Base-by-base conservation (phyloP, 495 filamentous ascomycete species). In the Zalerion maritima region DNA sequence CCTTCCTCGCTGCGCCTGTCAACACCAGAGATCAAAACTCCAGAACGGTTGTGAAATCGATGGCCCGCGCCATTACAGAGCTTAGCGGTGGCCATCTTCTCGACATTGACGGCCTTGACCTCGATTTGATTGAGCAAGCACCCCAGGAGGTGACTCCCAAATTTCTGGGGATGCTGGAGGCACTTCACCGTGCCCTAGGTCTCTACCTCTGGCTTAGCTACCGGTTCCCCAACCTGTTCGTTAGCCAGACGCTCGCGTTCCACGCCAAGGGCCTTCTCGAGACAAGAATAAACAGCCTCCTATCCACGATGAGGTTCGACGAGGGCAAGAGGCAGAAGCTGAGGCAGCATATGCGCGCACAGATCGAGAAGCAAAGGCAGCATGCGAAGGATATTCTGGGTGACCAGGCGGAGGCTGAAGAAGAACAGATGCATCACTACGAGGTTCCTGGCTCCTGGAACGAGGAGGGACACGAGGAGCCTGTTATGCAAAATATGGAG, bases 131-230 rank as follows among this genome's bases (percentile, higher is more conserved):
- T 3, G 79, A 75, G 18, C 5, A 60, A 43, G 4, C 43, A 35
- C 8, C 46, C 46, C 28, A 63, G 53, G 45, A 58, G 0, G n/a
- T n/a, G n/a, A n/a, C n/a, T n/a, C n/a, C n/a, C n/a, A n/a, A n/a
- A n/a, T 78, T 81, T 31, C 48, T 96, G 37, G 43, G 51, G 16
- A 47, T 59, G 5, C 52, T 94, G 24, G 91, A 96, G 52, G 43
- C 39, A 11, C 55, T 96, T 14, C 91, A 97, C 54, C 83, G 80
- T 45, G 58, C 69, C 10, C 52, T 96, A 18, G 78, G 87, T 12
- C 51, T 87, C 12, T 97, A 94, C 41, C 60, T 86, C 5, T 97
- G 89, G 89, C 61, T 96, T 47, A 70, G 63, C 26, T 75, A 72
- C 46, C 71, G 71, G 8, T 75, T 68, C 45, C 63, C 75, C 7